Evolutionary conservation across 306 rosid species (phyloP), one percentile per base, ranked within the genome.

Genomic region (Cucurbita moschata): DNA sequence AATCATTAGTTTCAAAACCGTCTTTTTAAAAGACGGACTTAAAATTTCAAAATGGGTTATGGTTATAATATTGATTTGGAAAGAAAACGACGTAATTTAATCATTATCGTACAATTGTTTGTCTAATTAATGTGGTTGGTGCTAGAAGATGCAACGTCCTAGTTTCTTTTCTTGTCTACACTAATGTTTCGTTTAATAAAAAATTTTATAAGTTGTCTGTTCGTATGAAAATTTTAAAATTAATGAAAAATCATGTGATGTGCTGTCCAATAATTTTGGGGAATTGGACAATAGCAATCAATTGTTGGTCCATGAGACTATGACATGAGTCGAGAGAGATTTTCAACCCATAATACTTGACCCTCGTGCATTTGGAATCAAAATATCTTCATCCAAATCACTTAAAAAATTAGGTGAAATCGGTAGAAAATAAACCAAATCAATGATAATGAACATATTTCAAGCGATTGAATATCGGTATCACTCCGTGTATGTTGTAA

Each of bases 41-140:
- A 3, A 30, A 30, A 30, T 30, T 30, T 30, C 35, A 30, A 30
- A 6, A 43, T 2, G 47, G 10, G 2, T 43, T 43, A 3, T 8
- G 47, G 11, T 43, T 8, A 8, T 60, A 37, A 39, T 39, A 7
- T 63, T 63, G 69, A 62, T 37, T 8, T 13, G 47, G 21, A 15
- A 61, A 38, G 6, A 37, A 38, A 13, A 37, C 0, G 9, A 13
- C 4, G 8, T 43, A 8, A 43, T 1, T 43, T 43, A 43, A 43
- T 43, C 3, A 43, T 8, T 43, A 10, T 43, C 47, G 47, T 47
- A 68, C 56, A 68, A 68, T 68, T 8, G 40, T 44, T 21, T 67
- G 73, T 67, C 21, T 44, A 23, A 19, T 47, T 6, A 43, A 12
- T 69, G 74, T 11, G 74, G 74, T 69, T 69, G 74, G 74, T 69